Conservation (phyloP, 2,329 filamentous ascomycete genomes). For the Paraconiothyrium sp. region DNA sequence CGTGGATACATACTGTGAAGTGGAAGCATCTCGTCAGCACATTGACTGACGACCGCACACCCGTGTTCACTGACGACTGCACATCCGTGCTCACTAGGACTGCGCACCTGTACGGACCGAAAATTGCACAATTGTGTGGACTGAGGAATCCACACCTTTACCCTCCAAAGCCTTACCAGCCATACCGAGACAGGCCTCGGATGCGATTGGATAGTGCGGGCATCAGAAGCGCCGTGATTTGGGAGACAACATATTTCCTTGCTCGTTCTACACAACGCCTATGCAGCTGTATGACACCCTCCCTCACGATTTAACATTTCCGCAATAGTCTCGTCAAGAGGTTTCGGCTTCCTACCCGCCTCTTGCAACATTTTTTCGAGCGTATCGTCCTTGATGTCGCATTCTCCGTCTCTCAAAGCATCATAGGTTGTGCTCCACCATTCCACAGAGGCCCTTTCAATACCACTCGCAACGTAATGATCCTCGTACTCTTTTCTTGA, state of each 20-base stretch:
- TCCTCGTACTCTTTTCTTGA: constrained; percentile 52
- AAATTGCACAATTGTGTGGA: too few species aligned
- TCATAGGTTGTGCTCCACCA: constrained; percentile 60
- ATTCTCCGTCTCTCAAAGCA: constrained; percentile 54
- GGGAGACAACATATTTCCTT: neutral
- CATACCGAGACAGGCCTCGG: neutral
- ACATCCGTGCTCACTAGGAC: too few species aligned
- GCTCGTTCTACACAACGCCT: neutral
- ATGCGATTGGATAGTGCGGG: neutral
- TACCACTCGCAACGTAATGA: constrained; percentile 51
- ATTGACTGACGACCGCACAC: too few species aligned
- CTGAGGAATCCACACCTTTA: too few species aligned
- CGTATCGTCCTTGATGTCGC: constrained; percentile 53
- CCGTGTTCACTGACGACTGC: too few species aligned
- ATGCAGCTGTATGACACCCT: neutral
- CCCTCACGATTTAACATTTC: constrained; percentile 49
- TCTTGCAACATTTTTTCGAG: constrained; percentile 51
- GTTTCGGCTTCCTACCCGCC: constrained; percentile 47
- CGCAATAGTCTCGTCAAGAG: constrained; percentile 51
- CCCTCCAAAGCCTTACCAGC: too few species aligned
- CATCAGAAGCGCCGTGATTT: neutral
- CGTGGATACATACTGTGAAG: neutral
- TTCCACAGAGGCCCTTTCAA: constrained; percentile 50
- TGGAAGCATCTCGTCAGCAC: too few species aligned
- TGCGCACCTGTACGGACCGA: too few species aligned